phyloP scores from a whole-genome alignment of 2,329 filamentous ascomycete species.

The Calonectria multiphialidica region DNA sequence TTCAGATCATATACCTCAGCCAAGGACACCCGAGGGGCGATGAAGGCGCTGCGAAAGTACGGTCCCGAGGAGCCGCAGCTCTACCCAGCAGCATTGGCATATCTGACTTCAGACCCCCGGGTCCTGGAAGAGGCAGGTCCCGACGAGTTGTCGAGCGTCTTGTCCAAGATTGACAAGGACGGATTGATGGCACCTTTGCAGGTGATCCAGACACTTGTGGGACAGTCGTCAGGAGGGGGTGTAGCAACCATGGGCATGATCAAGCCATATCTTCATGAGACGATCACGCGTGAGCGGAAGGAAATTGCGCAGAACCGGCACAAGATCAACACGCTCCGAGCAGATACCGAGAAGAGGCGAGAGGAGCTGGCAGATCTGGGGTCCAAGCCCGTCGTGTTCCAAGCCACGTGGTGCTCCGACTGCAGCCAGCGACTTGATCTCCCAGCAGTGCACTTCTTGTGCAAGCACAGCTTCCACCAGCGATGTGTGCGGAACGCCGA shows the following conservation, averaged over 20 bases:
- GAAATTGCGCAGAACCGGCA: constrained; percentile 86
- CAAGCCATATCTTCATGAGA: constrained; percentile 90
- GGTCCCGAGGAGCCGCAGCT: constrained; percentile 91
- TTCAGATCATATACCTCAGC: constrained; percentile 96
- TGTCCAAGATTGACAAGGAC: constrained; percentile 89
- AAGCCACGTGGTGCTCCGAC: constrained; percentile 87
- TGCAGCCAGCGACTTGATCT: constrained; percentile 85
- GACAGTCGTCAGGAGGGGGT: constrained; percentile 60
- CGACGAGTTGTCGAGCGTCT: constrained; percentile 83
- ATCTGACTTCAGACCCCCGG: constrained; percentile 87
- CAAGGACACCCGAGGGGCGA: constrained; percentile 90
- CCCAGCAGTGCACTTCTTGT: constrained; percentile 94
- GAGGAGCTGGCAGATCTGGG: constrained; percentile 82
- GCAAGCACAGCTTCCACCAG: constrained; percentile 97
- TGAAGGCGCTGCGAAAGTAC: constrained; percentile 91
- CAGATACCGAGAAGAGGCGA: constrained; percentile 84
- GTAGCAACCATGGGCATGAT: constrained; percentile 98
- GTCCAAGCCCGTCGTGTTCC: constrained; percentile 88
- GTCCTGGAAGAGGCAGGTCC: constrained; percentile 87
- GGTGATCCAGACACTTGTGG: constrained; percentile 91
- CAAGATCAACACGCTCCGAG: constrained; percentile 85
- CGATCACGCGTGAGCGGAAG: constrained; percentile 87
- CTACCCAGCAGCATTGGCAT: constrained; percentile 91
- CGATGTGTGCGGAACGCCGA: constrained; percentile 75
- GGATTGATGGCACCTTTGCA: constrained; percentile 95